Evolutionary conservation across 345 rosid genomes (phyloP).

Genomic region (Erodium maritimum): DNA sequence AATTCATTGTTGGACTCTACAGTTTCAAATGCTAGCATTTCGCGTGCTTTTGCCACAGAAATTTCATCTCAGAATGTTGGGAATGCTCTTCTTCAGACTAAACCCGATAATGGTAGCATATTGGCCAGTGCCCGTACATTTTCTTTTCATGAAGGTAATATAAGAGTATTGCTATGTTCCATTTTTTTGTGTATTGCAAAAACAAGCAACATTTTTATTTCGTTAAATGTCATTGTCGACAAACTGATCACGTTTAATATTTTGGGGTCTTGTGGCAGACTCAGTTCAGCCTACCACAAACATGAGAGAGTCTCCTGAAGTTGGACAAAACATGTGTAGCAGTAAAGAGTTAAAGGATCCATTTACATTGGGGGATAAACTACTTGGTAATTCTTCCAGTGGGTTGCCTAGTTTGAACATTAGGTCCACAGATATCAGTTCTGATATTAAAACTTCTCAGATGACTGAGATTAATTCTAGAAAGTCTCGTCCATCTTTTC

Average conservation of each 20-base stretch:
- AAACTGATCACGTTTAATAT: not conserved
- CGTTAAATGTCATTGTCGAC: not conserved
- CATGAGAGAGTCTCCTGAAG: conserved; percentile 31
- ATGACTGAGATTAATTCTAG: conserved; percentile 39
- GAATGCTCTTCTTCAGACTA: conserved; percentile 17
- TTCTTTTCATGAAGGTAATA: conserved; percentile 27
- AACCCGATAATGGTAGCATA: conserved; percentile 16
- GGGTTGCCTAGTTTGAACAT: conserved; percentile 24
- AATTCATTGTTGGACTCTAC: conserved; percentile 18
- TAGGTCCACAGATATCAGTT: conserved; percentile 25
- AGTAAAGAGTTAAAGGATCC: conserved; percentile 17
- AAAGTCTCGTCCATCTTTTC: conserved; percentile 80
- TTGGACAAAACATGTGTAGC: conserved; percentile 18
- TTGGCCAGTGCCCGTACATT: conserved; percentile 19
- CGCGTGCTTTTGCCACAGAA: conserved; percentile 14
- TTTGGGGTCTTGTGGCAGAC: conserved; percentile 25
- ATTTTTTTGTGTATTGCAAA: not conserved
- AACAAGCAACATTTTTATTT: not conserved
- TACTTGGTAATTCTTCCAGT: conserved; percentile 27
- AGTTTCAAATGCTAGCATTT: conserved; percentile 7
- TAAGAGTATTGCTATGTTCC: not conserved
- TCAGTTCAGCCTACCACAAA: conserved; percentile 24
- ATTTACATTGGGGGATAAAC: conserved; percentile 25
- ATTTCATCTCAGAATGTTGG: conserved; percentile 19
- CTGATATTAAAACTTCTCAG: conserved; percentile 32